A percentile compares a stretch with the other conserved stretches of the same genome.
These are phyloP conservation scores for Hymenoscyphus infarciens DNA, from an alignment of 2,329 filamentous ascomycete genomes.

Conservation along the genomic window DNA sequence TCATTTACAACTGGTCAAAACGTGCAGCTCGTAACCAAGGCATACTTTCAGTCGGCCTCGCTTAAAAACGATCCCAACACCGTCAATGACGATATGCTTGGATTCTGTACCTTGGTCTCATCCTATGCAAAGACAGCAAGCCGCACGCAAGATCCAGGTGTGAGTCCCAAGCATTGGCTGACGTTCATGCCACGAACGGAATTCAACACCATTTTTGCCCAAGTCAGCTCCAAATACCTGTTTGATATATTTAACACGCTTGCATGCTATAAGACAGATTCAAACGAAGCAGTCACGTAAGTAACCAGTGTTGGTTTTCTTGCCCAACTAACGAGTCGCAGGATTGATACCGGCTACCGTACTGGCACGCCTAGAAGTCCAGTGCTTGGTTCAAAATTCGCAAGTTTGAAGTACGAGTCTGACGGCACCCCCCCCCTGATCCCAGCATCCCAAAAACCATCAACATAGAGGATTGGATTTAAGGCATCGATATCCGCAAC, in stretches of 20 bases:
- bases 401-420: neutral
- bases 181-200: slow-evolving; percentile 18
- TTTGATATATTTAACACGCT: slow-evolving; percentile 13
- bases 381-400: neutral
- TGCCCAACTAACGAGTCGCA: neutral
- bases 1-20: neutral
- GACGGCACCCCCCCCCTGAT: neutral
- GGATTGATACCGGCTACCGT: neutral
- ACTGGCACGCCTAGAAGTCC: neutral
- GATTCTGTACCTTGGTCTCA: slow-evolving; percentile 17
- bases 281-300: slow-evolving; percentile 4
- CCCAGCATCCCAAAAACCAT: neutral
- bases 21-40: slow-evolving; percentile 9
- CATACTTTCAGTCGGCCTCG: slow-evolving; percentile 12
- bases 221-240: slow-evolving; percentile 14
- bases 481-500: neutral
- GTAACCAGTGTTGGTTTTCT: slow-evolving; percentile 5
- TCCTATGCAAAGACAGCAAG: slow-evolving; percentile 15
- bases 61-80: neutral
- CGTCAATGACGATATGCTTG: slow-evolving; percentile 14
- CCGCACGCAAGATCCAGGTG: neutral
- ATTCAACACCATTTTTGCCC: slow-evolving; percentile 15
- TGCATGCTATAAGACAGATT: slow-evolving; percentile 14
- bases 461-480: neutral
- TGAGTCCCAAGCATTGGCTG: slow-evolving; percentile 11